Evolutionary conservation across 2,329 filamentous ascomycete genomes (phyloP), one percentile per base, ranked within the genome.

Genomic region (Verticillium klebahnii): DNA sequence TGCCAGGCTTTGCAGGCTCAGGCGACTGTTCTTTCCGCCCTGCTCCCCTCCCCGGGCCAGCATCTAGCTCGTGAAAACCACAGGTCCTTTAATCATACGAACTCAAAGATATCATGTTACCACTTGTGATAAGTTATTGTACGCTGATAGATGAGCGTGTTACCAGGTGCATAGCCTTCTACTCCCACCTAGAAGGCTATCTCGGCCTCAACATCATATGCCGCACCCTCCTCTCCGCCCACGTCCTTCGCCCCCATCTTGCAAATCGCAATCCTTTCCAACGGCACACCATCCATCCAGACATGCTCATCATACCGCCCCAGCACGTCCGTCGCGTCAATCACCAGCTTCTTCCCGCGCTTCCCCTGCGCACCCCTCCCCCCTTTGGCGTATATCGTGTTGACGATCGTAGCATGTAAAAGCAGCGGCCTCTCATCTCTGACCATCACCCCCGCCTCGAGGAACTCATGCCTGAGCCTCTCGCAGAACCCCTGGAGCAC

Each of bases 401-500:
- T 97, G 58, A 95, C 76, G 4, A 97, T 78, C 0, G 94, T 97
- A 19, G 91, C 92, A 71, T 97, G 94, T 59, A 97, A 75, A 23
- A 91, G 82, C 64, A 97, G 73, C 7, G 86, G 83, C 60, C 91
- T 78, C 14, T 78, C 75, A 31, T 91, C 88, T 1, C 79, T 75
- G 0, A 80, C 71, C 69, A 93, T 76, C 11, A 90, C 73, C 1
- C 80, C 86, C 0, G 77, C 77, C 1, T 83, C 77, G 19, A 75
- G 75, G 67, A 93, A 92, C 1, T 68, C 65, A 0, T 75, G 69
- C 63, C 81, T 77, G 15, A 92, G 69, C n/a, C 70, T 72, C 66
- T 84, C 74, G 65, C 86, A 88, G 69, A 92, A 89, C 1, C 71
- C 68, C 34, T 79, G 74, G 3, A 93, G 74, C 0, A 79, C 72